Evolutionary conservation across 768 basidiomycete genomes (phyloP).

Genomic region (Dioszegia hungarica): DNA sequence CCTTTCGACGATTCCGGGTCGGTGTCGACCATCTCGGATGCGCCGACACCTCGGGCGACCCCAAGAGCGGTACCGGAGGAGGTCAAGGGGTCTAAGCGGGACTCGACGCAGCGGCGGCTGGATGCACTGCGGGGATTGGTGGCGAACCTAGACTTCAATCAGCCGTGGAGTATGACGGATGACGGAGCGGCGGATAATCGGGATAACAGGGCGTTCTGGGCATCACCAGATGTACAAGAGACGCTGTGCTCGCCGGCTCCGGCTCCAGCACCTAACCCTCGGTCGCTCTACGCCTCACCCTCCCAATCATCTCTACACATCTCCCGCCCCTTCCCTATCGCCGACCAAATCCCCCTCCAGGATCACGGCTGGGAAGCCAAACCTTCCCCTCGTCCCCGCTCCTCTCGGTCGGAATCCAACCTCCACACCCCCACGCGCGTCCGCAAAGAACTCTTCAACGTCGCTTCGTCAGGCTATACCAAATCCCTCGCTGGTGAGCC

Average conservation of each 20-base stretch:
- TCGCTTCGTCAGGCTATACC: slow-evolving; percentile 32
- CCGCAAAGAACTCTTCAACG: slow-evolving; percentile 31
- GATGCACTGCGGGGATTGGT: slow-evolving; percentile 36
- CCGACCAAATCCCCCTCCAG: not conserved
- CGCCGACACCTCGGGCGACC: slow-evolving; percentile 24
- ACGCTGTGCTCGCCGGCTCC: not conserved
- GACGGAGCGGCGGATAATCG: not conserved
- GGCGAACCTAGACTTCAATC: slow-evolving; percentile 36
- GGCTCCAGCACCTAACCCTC: not conserved
- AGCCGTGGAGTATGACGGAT: slow-evolving; percentile 22
- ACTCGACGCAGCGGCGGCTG: slow-evolving; percentile 35
- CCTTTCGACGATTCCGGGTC: slow-evolving; percentile 26
- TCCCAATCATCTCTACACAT: not conserved
- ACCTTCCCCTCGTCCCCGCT: not conserved
- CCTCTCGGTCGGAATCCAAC: slow-evolving; percentile 17
- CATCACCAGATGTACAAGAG: slow-evolving; percentile 3
- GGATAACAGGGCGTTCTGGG: slow-evolving; percentile 9
- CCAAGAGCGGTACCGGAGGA: not conserved
- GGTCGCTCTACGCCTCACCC: not conserved
- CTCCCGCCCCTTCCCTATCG: not conserved
- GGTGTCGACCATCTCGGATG: slow-evolving; percentile 24
- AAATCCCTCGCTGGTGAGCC: slow-evolving; percentile 26
- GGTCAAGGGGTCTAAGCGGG: slow-evolving; percentile 22
- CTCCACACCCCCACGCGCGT: slow-evolving; percentile 22
- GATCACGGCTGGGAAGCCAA: slow-evolving; percentile 5